Evolutionary conservation across 2,329 filamentous ascomycete species (phyloP).

Genomic region (Cercospora citrullina): DNA sequence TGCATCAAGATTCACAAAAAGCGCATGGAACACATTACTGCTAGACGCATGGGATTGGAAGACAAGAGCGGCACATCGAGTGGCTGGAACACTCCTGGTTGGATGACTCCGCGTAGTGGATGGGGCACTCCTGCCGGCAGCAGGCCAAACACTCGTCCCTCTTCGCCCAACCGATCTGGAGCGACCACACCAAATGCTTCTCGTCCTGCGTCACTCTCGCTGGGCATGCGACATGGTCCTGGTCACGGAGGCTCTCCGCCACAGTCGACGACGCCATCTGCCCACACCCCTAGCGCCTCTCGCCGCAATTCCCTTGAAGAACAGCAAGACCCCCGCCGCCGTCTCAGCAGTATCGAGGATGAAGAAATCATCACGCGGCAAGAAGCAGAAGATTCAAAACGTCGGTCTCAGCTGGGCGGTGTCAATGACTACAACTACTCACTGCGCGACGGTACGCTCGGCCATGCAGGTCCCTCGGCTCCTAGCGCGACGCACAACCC

Average conservation of each 20-base stretch:
- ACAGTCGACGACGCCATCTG: constrained; percentile 15
- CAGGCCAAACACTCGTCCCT: constrained; percentile 35
- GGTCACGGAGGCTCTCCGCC: constrained; percentile 33
- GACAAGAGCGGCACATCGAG: constrained; percentile 35
- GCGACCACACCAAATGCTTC: constrained; percentile 29
- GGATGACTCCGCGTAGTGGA: constrained; percentile 45
- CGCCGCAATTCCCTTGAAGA: constrained; percentile 35
- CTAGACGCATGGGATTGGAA: constrained; percentile 36
- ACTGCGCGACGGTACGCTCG: constrained; percentile 33
- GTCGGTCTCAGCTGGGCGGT: constrained; percentile 31
- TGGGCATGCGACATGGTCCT: constrained; percentile 36
- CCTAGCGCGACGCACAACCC: constrained; percentile 24
- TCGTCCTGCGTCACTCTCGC: constrained; percentile 29
- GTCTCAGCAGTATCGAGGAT: constrained; percentile 34
- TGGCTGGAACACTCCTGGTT: constrained; percentile 41
- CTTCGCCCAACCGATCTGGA: constrained; percentile 37
- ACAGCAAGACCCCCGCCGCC: constrained; percentile 20
- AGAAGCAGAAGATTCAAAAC: constrained; percentile 37
- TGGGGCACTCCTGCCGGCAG: constrained; percentile 40
- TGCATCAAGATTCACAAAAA: constrained; percentile 60
- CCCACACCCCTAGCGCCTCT: constrained; percentile 18
- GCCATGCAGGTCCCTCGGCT: constrained; percentile 19
- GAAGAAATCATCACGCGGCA: constrained; percentile 38
- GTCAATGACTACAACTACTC: constrained; percentile 35
- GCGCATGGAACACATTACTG: constrained; percentile 43